Evolutionary conservation across 768 basidiomycete genomes (phyloP).

Genomic region (Trametopsis cervina): DNA sequence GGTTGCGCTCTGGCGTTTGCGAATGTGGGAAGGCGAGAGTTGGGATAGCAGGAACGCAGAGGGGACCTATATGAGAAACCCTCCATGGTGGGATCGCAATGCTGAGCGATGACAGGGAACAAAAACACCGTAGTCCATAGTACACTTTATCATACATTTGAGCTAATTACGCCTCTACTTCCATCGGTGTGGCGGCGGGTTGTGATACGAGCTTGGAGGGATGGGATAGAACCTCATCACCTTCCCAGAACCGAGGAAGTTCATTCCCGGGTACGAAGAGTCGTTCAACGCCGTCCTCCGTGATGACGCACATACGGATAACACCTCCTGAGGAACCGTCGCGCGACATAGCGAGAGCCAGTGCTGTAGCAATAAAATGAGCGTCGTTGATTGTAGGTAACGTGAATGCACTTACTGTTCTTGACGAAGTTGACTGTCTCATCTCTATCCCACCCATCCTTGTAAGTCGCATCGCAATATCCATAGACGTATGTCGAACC

Average conservation of each 20-base stretch:
- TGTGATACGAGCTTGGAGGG: conserved; percentile 17
- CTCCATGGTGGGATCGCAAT: background rate
- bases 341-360: conserved; percentile 92
- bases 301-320: conserved; percentile 96
- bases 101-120: background rate
- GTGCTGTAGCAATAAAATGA: conserved; percentile 42
- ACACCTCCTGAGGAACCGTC: conserved; percentile 98
- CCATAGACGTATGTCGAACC: conserved; percentile 98
- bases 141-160: background rate
- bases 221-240: conserved; percentile 58
- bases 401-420: conserved; percentile 63
- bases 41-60: conserved; percentile 32
- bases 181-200: conserved; percentile 34
- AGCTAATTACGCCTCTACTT: conserved; percentile 26
- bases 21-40: conserved; percentile 65
- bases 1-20: conserved; percentile 71
- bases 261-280: conserved; percentile 88
- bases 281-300: conserved; percentile 85
- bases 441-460: conserved; percentile 85
- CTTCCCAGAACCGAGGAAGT: conserved; percentile 88
- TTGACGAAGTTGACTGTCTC: conserved; percentile 92
- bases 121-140: background rate
- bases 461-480: conserved; percentile 97
- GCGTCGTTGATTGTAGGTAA: background rate
- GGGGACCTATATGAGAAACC: background rate